Evolutionary conservation across 2,329 filamentous ascomycete species (phyloP), one percentile per base, ranked within the genome.

Genomic region (Pleurostoma richardsiae): DNA sequence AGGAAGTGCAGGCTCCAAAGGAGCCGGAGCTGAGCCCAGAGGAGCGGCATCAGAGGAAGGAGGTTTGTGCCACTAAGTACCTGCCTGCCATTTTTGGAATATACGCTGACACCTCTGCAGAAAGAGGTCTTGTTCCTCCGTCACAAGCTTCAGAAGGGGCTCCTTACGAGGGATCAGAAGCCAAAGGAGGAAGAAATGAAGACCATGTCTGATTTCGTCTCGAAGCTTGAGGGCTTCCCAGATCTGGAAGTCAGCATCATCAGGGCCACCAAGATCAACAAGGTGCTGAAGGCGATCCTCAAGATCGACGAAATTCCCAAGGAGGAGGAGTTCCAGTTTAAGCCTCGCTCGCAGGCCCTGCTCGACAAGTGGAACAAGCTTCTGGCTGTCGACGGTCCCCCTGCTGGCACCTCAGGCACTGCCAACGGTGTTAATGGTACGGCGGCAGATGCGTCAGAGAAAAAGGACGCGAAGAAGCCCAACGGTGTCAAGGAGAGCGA

Each of bases 181-280:
- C 91, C 92, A n/a, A 87, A 91, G 66, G 88, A 90, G 57, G 83
- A 90, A 6, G 88, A 92, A 56, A 91, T 92, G 86, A 73, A 81
- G 52, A 70, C 73, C 42, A 90, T 94, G 85, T 84, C 84, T 4
- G 85, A 88, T 19, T 89, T 84, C 59, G 75, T 95, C 48, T 79
- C 76, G 30, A 89, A 95, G 65, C 80, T 99, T 5, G 94, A 99
- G 69, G 80, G 76, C 6, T 85, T 75, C 65, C 72, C 81, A 2
- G 88, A 95, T 54, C 80, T 97, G 4, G 92, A 97, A 63, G 89
- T 88, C 30, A 83, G 83, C 54, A 94, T 96, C 57, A 96, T 97
- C 59, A 83, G 88, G 53, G 76, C 73, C 10, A 99, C 94, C 52
- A 99, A 97, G 77, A 96, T 99, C 68, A 92, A 97, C 81, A 99